Conservation (phyloP, 129 eudicot species). For the Chrysanthemum makinoi region DNA sequence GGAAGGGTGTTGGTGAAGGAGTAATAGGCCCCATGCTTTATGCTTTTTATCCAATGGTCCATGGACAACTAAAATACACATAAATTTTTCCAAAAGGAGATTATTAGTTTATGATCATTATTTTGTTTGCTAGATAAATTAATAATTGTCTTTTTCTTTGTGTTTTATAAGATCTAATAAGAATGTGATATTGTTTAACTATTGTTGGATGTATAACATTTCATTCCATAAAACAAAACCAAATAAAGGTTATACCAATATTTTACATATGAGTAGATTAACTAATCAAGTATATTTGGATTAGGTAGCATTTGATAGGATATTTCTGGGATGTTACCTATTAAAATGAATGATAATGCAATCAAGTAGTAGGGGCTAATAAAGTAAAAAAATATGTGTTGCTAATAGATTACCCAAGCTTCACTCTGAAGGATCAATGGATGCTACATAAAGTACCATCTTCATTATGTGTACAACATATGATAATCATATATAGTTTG, state of each 20-base stretch:
- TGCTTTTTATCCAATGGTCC: conserved; percentile 60
- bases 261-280: neutral
- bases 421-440: conserved; percentile 38
- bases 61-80: conserved; percentile 20
- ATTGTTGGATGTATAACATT: too few species aligned
- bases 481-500: conserved; percentile 30
- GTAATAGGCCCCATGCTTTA: conserved; percentile 41
- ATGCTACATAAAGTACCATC: conserved; percentile 39
- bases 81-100: conserved; percentile 2
- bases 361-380: conserved; percentile 33
- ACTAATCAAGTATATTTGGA: neutral
- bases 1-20: conserved; percentile 39
- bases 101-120: conserved; percentile 15
- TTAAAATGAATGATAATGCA: conserved; percentile 32
- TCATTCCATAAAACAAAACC: too few species aligned
- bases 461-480: conserved; percentile 29
- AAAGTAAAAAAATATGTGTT: conserved; percentile 14
- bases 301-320: neutral
- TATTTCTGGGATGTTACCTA: conserved; percentile 8
- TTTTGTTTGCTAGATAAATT: conserved; percentile 5
- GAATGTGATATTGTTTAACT: neutral
- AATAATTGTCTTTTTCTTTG: neutral
- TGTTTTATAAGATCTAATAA: neutral
- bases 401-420: conserved; percentile 35
- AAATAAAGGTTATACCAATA: neutral